Percentiles rank a stretch among this genome's conserved stretches.
Conservation (phyloP, 148 eudicot genomes). For the Beta vulgaris region DNA sequence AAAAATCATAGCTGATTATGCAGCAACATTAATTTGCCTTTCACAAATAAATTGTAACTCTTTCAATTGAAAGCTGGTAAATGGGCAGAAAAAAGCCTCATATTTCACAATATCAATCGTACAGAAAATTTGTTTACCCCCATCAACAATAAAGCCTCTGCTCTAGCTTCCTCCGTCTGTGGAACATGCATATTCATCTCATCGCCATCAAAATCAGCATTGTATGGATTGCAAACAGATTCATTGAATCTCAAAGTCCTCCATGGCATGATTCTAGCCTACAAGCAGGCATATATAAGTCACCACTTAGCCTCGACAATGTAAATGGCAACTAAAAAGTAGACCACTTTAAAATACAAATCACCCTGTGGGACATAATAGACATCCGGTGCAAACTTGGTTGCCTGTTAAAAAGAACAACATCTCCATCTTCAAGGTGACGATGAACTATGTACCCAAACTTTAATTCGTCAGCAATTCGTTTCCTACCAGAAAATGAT, state of each 20-base stretch:
- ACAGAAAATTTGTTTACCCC: conserved; percentile 54
- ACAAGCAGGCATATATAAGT: conserved; percentile 24
- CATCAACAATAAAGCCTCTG: conserved; percentile 90
- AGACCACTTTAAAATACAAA: background rate
- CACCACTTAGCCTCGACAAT: background rate
- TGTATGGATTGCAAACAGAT: conserved; percentile 98
- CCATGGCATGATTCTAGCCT: conserved; percentile 99
- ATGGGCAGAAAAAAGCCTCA: background rate
- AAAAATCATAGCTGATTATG: too few species aligned
- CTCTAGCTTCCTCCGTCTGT: conserved; percentile 94
- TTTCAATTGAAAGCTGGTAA: background rate
- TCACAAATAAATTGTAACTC: background rate
- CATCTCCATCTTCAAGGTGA: conserved; percentile 93
- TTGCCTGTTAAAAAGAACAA: conserved; percentile 92
- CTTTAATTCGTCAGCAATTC: conserved; percentile 79
- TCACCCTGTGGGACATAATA: conserved; percentile 95
- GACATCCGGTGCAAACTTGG: conserved; percentile 99
- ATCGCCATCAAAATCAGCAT: conserved; percentile 99
- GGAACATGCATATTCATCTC: conserved; percentile 99
- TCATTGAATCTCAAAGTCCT: conserved; percentile 97
- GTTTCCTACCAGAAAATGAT: conserved; percentile 55
- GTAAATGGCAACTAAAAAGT: background rate
- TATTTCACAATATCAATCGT: background rate
- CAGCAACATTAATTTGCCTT: background rate
- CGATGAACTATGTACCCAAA: conserved; percentile 82